Evolutionary conservation across 495 filamentous ascomycete species (phyloP).

Genomic region (Tuber microsphaerosporum): DNA sequence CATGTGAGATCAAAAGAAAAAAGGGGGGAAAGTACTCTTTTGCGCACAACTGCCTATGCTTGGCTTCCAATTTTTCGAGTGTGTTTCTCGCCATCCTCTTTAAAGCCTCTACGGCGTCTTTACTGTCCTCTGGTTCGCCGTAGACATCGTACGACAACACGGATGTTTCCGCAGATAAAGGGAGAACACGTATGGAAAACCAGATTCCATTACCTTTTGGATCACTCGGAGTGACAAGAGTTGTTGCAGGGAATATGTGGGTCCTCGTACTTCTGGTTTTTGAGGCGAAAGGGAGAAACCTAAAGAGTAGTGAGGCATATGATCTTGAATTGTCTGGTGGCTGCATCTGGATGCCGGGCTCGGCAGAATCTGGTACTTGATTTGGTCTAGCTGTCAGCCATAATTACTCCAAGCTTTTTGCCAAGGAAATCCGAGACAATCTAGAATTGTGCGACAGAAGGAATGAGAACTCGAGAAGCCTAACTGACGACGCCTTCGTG

Average conservation of each 20-base stretch:
- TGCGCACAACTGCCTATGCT: background rate
- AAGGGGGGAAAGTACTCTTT: background rate
- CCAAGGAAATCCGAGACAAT: constrained; percentile 6
- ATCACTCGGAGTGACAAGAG: background rate
- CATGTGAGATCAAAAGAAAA: background rate
- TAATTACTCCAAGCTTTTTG: background rate
- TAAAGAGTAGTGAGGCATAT: background rate
- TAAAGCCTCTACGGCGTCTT: background rate
- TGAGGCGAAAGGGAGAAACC: background rate
- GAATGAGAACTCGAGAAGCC: background rate
- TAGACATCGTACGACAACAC: constrained; percentile 17
- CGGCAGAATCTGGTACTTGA: background rate
- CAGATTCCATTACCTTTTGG: background rate
- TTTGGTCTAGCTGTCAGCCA: background rate
- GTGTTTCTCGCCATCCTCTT: background rate
- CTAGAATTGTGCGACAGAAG: constrained; percentile 31
- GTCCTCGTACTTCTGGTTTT: background rate
- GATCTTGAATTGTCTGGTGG: background rate
- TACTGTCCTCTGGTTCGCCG: constrained; percentile 9
- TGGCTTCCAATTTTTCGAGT: background rate
- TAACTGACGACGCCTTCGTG: background rate
- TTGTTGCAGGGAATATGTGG: constrained; percentile 13
- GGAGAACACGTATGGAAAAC: constrained; percentile 10
- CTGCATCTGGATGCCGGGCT: background rate
- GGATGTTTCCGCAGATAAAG: constrained; percentile 6